Conservation (phyloP, 2,329 filamentous ascomycete genomes). For the Botrytis tulipae region DNA sequence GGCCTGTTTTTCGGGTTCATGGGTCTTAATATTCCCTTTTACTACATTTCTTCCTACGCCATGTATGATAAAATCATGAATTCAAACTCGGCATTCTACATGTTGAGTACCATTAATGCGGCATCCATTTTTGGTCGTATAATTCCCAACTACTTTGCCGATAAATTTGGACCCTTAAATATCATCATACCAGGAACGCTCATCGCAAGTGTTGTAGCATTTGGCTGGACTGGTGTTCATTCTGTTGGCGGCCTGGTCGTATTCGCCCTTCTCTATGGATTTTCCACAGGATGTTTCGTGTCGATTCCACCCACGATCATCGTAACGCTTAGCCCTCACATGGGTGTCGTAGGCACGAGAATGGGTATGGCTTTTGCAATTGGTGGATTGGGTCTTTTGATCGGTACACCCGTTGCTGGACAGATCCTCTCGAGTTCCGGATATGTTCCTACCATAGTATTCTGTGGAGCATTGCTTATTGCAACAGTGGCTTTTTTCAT, state of each 20-base stretch:
- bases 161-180: constrained; percentile 27
- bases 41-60: constrained; percentile 28
- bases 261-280: constrained; percentile 26
- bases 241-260: constrained; percentile 23
- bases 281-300: constrained; percentile 27
- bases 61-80: constrained; percentile 21
- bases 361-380: constrained; percentile 25
- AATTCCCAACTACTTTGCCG: constrained; percentile 27
- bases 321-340: constrained; percentile 19
- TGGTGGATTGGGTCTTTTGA: constrained; percentile 22
- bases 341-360: constrained; percentile 22
- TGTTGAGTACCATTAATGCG: constrained; percentile 28
- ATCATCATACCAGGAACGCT: constrained; percentile 39
- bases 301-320: constrained; percentile 25
- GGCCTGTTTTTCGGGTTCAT: constrained; percentile 46
- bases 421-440: constrained; percentile 11
- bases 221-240: constrained; percentile 24
- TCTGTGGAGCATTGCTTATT: constrained; percentile 10
- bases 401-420: constrained; percentile 22
- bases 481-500: neutral
- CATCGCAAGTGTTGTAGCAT: constrained; percentile 21
- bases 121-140: constrained; percentile 29
- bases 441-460: constrained; percentile 12
- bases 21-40: constrained; percentile 30
- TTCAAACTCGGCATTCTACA: constrained; percentile 27